Evolutionary conservation across 1,284 basidiomycete genomes (phyloP), one percentile per base, ranked within the genome.

Genomic region (Fomitopsis betulina): DNA sequence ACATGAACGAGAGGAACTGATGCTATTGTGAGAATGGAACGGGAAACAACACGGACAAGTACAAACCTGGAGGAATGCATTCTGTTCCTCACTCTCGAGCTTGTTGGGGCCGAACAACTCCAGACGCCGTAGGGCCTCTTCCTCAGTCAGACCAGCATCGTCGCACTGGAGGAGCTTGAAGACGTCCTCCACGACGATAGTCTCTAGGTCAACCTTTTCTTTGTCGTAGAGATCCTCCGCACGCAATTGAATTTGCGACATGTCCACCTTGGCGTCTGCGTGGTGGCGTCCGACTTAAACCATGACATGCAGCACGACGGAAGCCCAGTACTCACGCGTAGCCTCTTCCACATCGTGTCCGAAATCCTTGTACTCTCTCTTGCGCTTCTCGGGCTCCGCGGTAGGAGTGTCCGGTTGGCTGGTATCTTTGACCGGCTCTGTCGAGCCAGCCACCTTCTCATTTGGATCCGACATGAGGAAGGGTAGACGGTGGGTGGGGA

Each of bases 201-300:
- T 96, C 81, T 98, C 96, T 58, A 98, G 84, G 76, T 98, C 96
- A 75, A 98, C 96, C 82, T 98, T 98, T 79, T 98, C 94, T 81
- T 96, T 97, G 78, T 96, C 93, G 75, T 96, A 97, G 52, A 98
- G 79, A 76, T 98, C 94, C 76, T 96, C 93, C 10, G 93, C 93
- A 73, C 89, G 94, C 68, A 96, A 82, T 75, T 94, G 90, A 65
- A 96, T 94, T 85, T 89, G 59, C 67, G 85, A 84, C 91, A 94
- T 91, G 75, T 94, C 92, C 59, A 94, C 91, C 74, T 87, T 86
- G 67, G 89, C 92, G 73, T 93, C 89, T 91, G 63, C 7, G 47
- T 55, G 51, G n/a, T n/a, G 40, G 53, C 32, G 49, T 49, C 58
- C 17, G 32, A 45, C 61, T 21, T 63, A 56, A 66, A 51, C 42